Percentiles rank a stretch among this genome's conserved stretches.
Conservation (phyloP, 345 rosid species). For the Gossypium anomalum region DNA sequence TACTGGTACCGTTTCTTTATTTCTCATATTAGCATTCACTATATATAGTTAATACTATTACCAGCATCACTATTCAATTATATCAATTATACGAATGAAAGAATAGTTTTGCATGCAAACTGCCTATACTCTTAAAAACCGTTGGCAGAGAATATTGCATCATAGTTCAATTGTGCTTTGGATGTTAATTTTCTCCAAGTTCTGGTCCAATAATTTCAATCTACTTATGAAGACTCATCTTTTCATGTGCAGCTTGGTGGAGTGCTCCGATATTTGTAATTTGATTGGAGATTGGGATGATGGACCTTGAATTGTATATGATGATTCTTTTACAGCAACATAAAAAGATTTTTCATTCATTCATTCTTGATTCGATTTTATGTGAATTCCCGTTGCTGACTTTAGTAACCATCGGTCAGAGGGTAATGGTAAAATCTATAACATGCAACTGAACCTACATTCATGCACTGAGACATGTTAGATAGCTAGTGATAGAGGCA, state of each 20-base stretch:
- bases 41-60: background rate
- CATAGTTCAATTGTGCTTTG: background rate
- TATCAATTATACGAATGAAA: no score
- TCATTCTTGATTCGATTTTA: background rate
- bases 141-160: background rate
- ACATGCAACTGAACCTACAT: conserved; percentile 1
- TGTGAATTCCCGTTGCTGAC: background rate
- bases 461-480: background rate
- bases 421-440: background rate
- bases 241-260: conserved; percentile 63
- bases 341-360: background rate
- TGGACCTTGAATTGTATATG: conserved; percentile 44
- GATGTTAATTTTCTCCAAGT: background rate
- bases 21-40: background rate
- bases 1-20: conserved; percentile 46
- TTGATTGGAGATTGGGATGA: conserved; percentile 72
- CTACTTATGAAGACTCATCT: background rate
- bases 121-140: background rate
- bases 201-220: background rate
- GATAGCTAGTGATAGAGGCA: background rate
- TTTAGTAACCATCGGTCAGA: background rate
- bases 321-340: background rate
- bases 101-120: background rate
- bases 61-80: background rate
- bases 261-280: conserved; percentile 88